Conservation (phyloP, 179 eudicot genomes). For the Sideroxylon spinosum region DNA sequence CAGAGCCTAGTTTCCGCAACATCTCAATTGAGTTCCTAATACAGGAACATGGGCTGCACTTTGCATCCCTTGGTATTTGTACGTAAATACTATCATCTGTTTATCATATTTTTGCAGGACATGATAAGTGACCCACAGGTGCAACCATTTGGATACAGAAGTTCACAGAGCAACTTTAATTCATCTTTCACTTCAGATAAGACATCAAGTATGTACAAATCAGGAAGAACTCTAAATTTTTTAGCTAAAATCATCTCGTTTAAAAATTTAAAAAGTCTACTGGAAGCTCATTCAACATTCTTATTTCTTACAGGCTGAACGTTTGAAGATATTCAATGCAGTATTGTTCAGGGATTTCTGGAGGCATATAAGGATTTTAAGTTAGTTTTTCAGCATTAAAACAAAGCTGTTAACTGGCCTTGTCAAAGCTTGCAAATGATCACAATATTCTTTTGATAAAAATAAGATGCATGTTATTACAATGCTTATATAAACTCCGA, state of each 20-base stretch:
- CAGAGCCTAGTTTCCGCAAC: conserved; percentile 17
- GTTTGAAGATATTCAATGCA: not conserved
- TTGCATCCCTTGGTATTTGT: not conserved
- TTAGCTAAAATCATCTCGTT: not conserved
- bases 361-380: not conserved
- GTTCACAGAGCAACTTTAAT: conserved; percentile 3
- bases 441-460: not conserved
- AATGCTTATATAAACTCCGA: not conserved
- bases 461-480: not conserved
- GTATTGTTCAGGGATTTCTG: not conserved
- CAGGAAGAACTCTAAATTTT: not conserved
- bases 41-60: not conserved
- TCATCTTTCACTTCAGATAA: not conserved
- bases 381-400: not conserved
- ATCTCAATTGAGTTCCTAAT: conserved; percentile 20
- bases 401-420: not conserved
- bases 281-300: not conserved
- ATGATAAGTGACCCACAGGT: conserved; percentile 1
- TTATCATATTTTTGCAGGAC: conserved; percentile 7
- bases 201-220: not conserved
- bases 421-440: not conserved
- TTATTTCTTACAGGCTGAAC: not conserved
- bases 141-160: conserved; percentile 6
- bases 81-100: not conserved
- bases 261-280: not conserved